Evolutionary conservation across 2,329 filamentous ascomycete genomes (phyloP).

Genomic region (Colletotrichum brevisporum): DNA sequence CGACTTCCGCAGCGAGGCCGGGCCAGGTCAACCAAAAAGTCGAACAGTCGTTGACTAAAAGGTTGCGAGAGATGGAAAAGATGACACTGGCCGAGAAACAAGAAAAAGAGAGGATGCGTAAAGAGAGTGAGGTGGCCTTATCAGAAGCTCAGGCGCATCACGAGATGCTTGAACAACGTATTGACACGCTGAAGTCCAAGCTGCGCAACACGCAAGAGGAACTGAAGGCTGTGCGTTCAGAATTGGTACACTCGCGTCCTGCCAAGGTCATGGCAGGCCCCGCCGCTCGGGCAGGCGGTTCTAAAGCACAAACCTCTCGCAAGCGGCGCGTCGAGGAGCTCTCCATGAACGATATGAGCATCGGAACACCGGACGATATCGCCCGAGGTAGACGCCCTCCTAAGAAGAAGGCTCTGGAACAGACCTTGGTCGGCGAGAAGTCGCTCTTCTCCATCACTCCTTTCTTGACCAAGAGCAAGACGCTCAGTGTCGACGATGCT

Average conservation of each 20-base stretch:
- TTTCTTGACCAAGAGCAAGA: slow-evolving; percentile 84
- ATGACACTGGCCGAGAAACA: slow-evolving; percentile 57
- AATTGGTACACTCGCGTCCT: slow-evolving; percentile 52
- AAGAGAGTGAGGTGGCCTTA: slow-evolving; percentile 66
- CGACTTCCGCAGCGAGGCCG: slow-evolving; percentile 71
- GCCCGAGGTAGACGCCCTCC: slow-evolving; percentile 56
- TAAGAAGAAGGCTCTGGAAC: slow-evolving; percentile 72
- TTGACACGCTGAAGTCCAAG: slow-evolving; percentile 79
- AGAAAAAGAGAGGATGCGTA: slow-evolving; percentile 61
- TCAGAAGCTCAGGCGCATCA: slow-evolving; percentile 74
- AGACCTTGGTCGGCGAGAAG: slow-evolving; percentile 82
- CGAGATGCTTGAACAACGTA: slow-evolving; percentile 77
- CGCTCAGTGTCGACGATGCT: slow-evolving; percentile 54
- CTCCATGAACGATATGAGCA: slow-evolving; percentile 60
- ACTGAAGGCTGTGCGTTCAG: slow-evolving; percentile 70
- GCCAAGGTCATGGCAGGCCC: slow-evolving; percentile 41
- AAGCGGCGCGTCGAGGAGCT: slow-evolving; percentile 64
- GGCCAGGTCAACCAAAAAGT: slow-evolving; percentile 67
- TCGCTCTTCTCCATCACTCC: slow-evolving; percentile 95
- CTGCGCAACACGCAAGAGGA: slow-evolving; percentile 79
- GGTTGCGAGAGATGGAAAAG: slow-evolving; percentile 53
- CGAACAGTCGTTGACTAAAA: slow-evolving; percentile 56
- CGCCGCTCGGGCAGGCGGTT: slow-evolving; percentile 1
- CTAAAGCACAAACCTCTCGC: slow-evolving; percentile 52
- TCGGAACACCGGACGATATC: slow-evolving; percentile 62